phyloP scores from a whole-genome alignment of 2,329 filamentous ascomycete genomes.

The Byssothecium circinans region DNA sequence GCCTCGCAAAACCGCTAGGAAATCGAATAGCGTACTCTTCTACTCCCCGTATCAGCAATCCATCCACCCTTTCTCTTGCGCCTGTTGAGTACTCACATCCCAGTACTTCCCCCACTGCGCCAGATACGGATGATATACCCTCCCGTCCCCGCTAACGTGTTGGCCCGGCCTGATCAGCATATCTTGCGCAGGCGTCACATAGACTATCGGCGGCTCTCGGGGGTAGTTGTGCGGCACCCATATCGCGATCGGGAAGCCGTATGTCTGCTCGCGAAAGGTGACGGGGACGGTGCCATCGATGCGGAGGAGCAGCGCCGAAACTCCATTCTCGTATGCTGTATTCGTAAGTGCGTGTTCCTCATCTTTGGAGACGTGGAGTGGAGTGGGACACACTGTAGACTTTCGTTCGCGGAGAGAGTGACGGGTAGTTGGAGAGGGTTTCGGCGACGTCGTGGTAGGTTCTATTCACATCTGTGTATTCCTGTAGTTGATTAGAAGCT shows the following conservation, averaged over 20 bases:
- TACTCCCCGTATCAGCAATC: conserved; percentile 28
- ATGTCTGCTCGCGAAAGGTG: conserved; percentile 81
- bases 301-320: conserved; percentile 81
- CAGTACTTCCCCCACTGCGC: conserved; percentile 86
- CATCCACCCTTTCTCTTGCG: background rate
- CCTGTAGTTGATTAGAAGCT: conserved; percentile 55
- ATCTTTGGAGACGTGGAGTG: background rate
- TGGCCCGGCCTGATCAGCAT: conserved; percentile 93
- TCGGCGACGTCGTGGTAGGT: conserved; percentile 91
- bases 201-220: conserved; percentile 78
- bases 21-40: conserved; percentile 84
- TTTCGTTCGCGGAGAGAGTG: conserved; percentile 83
- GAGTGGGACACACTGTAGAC: conserved; percentile 75
- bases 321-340: conserved; percentile 83
- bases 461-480: conserved; percentile 90
- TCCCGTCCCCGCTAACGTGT: conserved; percentile 90
- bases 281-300: conserved; percentile 90
- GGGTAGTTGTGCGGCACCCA: conserved; percentile 95
- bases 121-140: conserved; percentile 93
- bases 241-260: conserved; percentile 87
- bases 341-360: conserved; percentile 19
- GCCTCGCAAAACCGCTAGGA: conserved; percentile 78
- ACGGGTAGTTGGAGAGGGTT: conserved; percentile 75
- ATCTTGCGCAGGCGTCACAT: conserved; percentile 82
- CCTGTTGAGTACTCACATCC: conserved; percentile 67